Conservation (phyloP, 495 filamentous ascomycete species). For the Tetracladium setigerum region DNA sequence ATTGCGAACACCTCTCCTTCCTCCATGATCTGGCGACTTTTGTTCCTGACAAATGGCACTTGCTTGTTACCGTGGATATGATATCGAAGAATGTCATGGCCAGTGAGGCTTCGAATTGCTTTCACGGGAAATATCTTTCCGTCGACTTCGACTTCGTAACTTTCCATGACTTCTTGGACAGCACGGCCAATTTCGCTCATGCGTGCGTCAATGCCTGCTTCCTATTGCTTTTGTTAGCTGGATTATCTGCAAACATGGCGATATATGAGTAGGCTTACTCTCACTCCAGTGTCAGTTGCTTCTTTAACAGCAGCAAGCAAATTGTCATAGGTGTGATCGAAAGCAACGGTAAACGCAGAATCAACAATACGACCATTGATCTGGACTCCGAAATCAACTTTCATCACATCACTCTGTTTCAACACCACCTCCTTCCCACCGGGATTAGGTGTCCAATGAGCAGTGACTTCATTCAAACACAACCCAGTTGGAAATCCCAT, state of each 20-base stretch:
- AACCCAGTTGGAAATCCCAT: slow-evolving; percentile 90
- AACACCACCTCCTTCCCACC: slow-evolving; percentile 76
- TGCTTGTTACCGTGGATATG: slow-evolving; percentile 84
- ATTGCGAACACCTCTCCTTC: slow-evolving; percentile 91
- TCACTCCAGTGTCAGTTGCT: slow-evolving; percentile 81
- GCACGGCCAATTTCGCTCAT: slow-evolving; percentile 67
- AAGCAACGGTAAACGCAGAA: slow-evolving; percentile 83
- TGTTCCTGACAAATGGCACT: slow-evolving; percentile 79
- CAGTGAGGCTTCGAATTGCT: slow-evolving; percentile 77
- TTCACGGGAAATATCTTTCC: slow-evolving; percentile 75
- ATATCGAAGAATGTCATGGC: slow-evolving; percentile 79
- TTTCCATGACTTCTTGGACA: slow-evolving; percentile 85
- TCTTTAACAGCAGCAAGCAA: slow-evolving; percentile 75
- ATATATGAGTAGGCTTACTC: slow-evolving; percentile 18
- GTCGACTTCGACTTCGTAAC: slow-evolving; percentile 73
- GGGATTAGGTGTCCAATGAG: slow-evolving; percentile 84
- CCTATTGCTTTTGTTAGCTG: slow-evolving; percentile 25
- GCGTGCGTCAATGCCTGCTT: slow-evolving; percentile 75
- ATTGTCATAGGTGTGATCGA: slow-evolving; percentile 76
- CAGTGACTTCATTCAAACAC: slow-evolving; percentile 77
- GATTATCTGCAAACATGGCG: not conserved
- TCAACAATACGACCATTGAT: slow-evolving; percentile 87
- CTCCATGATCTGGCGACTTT: slow-evolving; percentile 80
- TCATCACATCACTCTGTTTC: slow-evolving; percentile 78
- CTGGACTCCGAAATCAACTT: slow-evolving; percentile 88